These are phyloP conservation scores for Ambrosia artemisiifolia DNA, from an alignment of 129 eudicot genomes.

Conservation along the genomic window DNA sequence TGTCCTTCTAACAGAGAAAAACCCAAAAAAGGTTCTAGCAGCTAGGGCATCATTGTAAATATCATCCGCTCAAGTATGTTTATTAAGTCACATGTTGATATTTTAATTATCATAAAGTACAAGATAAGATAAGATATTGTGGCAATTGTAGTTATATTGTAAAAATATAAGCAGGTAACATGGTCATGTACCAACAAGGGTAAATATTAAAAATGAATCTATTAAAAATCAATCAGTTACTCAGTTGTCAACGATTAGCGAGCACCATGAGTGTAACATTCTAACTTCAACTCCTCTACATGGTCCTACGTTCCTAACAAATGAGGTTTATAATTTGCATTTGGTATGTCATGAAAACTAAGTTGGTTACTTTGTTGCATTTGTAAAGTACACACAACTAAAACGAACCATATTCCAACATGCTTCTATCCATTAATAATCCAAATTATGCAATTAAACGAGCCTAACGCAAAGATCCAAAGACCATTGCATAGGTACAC, in stretches of 20 bases:
- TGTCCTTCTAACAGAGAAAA: constrained; percentile 10
- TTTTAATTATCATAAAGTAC: neutral
- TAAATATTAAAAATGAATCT: neutral
- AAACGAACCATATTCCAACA: constrained; percentile 1
- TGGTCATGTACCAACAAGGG: constrained; percentile 8
- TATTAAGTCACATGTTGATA: neutral
- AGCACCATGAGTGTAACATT: constrained; percentile 1
- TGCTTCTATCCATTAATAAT: neutral
- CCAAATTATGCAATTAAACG: neutral
- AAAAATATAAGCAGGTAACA: neutral
- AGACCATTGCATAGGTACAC: constrained; percentile 3
- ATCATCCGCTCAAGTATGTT: constrained; percentile 2
- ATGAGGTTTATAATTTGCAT: too few species aligned
- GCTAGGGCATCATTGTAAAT: neutral
- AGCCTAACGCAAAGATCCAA: constrained; percentile 10
- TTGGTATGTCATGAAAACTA: neutral
- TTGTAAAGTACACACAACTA: neutral
- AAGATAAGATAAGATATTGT: neutral
- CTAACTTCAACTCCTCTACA: neutral
- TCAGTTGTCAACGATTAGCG: neutral
- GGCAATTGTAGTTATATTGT: neutral
- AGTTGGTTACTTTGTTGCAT: neutral
- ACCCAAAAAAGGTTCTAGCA: constrained; percentile 4
- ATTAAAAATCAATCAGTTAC: neutral
- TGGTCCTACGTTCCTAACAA: neutral